A percentile compares a stretch with the other conserved stretches of the same genome.
phyloP scores from a whole-genome alignment of 83 land plant genomes.

The Picea abies region DNA sequence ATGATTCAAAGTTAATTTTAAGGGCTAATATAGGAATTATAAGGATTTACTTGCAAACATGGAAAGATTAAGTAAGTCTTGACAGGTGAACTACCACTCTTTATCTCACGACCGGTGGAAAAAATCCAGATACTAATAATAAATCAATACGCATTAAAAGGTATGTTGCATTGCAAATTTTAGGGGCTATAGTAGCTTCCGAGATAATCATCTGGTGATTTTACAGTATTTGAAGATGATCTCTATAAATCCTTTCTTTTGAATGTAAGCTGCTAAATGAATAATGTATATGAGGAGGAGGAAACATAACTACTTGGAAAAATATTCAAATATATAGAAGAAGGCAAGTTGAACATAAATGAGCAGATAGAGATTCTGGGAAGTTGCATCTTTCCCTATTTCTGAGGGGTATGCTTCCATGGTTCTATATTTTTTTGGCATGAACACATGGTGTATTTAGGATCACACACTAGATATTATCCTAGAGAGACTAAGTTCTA shows the following conservation, averaged over 20 bases:
- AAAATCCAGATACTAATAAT: slow-evolving; percentile 26
- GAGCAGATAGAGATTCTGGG: slow-evolving; percentile 28
- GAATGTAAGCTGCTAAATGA: slow-evolving; percentile 33
- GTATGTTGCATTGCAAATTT: slow-evolving; percentile 41
- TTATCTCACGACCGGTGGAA: slow-evolving; percentile 35
- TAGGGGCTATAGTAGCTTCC: slow-evolving; percentile 40
- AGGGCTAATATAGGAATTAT: slow-evolving; percentile 51
- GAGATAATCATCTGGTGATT: slow-evolving; percentile 16
- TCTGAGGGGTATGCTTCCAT: slow-evolving; percentile 37
- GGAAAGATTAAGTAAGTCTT: slow-evolving; percentile 44
- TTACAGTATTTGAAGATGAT: slow-evolving; percentile 23
- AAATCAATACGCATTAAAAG: slow-evolving; percentile 24
- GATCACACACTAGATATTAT: slow-evolving; percentile 31
- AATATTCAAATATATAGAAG: slow-evolving; percentile 24
- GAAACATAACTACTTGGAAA: slow-evolving; percentile 52
- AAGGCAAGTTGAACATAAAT: slow-evolving; percentile 6
- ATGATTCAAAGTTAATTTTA: slow-evolving; percentile 46
- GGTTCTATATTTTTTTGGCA: slow-evolving; percentile 44
- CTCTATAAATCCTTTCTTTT: slow-evolving; percentile 32
- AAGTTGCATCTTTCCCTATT: slow-evolving; percentile 24
- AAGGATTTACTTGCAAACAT: slow-evolving; percentile 33
- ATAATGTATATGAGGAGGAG: slow-evolving; percentile 39
- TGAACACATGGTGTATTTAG: slow-evolving; percentile 45
- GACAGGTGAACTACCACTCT: slow-evolving; percentile 23
- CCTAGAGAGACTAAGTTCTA: slow-evolving; percentile 17